Conservation (phyloP, 768 basidiomycete species). For the Sporobolomyces phaffii region DNA sequence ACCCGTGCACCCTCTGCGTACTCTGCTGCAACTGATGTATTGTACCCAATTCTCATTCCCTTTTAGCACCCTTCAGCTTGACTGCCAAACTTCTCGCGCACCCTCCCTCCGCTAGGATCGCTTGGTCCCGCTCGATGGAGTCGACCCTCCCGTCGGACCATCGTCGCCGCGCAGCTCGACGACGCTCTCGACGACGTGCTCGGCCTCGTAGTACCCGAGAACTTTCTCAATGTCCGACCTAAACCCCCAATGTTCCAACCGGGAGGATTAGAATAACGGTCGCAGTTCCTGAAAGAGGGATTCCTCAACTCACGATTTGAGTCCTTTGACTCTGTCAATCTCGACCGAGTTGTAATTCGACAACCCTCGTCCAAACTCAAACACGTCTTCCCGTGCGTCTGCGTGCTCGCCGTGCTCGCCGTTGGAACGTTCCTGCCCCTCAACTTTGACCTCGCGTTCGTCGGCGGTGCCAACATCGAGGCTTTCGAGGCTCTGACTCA, state of each 20-base stretch:
- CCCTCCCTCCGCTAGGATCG: too few relatives aligned
- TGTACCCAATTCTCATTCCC: too few relatives aligned
- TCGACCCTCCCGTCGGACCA: too few relatives aligned
- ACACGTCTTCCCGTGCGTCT: conserved; percentile 64
- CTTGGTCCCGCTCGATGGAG: too few relatives aligned
- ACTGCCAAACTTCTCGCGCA: too few relatives aligned
- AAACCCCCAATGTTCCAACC: neutral
- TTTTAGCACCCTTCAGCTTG: too few relatives aligned
- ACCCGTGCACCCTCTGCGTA: too few relatives aligned
- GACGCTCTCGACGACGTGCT: conserved; percentile 76
- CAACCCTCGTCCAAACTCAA: conserved; percentile 87
- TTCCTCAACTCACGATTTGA: conserved; percentile 57
- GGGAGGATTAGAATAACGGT: too few relatives aligned
- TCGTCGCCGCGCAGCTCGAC: neutral
- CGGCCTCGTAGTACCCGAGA: conserved; percentile 89
- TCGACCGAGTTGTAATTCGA: conserved; percentile 95
- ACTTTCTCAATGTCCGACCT: conserved; percentile 74
- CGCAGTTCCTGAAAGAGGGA: too few relatives aligned
- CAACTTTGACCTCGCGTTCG: too few relatives aligned
- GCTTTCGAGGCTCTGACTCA: neutral
- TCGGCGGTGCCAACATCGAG: neutral
- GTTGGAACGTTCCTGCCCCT: too few relatives aligned
- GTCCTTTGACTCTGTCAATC: conserved; percentile 75
- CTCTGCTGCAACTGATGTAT: too few relatives aligned
- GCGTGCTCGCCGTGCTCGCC: conserved; percentile 44